Conservation (phyloP, 1,139 yeast genomes). For the Zygosaccharomyces pseudobailii region DNA sequence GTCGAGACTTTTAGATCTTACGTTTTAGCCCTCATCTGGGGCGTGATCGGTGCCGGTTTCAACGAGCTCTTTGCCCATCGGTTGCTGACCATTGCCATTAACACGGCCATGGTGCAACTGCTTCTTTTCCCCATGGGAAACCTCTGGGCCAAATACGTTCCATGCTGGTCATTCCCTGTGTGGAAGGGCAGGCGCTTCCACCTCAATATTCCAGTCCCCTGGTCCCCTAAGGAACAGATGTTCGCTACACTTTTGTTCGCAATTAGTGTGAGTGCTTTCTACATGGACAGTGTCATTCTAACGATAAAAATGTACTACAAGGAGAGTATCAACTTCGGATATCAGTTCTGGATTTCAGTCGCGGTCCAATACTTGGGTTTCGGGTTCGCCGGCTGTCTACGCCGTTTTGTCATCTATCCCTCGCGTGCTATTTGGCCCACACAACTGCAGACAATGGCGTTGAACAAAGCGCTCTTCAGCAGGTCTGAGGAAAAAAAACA, state of each 20-base stretch:
- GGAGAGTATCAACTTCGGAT: slow-evolving; percentile 43
- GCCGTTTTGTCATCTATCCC: slow-evolving; percentile 56
- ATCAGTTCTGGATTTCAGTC: slow-evolving; percentile 46
- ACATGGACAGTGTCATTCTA: slow-evolving; percentile 42
- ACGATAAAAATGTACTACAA: slow-evolving; percentile 44
- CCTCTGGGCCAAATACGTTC: slow-evolving; percentile 39
- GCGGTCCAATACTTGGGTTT: slow-evolving; percentile 58
- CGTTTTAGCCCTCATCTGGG: slow-evolving; percentile 52
- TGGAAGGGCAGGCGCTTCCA: slow-evolving; percentile 37
- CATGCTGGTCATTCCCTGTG: slow-evolving; percentile 44
- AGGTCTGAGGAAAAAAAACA: slow-evolving; percentile 36
- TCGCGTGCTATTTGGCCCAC: slow-evolving; percentile 55
- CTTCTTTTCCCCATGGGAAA: slow-evolving; percentile 56
- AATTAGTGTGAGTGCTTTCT: slow-evolving; percentile 41
- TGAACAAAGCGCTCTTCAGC: slow-evolving; percentile 48
- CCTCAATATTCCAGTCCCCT: slow-evolving; percentile 52
- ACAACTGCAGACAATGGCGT: slow-evolving; percentile 49
- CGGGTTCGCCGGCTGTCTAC: slow-evolving; percentile 58
- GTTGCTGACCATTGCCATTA: slow-evolving; percentile 46
- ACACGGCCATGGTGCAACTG: slow-evolving; percentile 50
- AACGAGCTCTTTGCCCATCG: slow-evolving; percentile 57
- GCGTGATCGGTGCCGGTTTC: slow-evolving; percentile 50
- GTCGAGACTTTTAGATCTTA: slow-evolving; percentile 58
- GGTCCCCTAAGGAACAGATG: slow-evolving; percentile 69
- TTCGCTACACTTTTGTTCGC: slow-evolving; percentile 47